Evolutionary conservation across 441 rosid species (phyloP), one percentile per base, ranked within the genome.

Genomic region (Erodium chrysanthum): DNA sequence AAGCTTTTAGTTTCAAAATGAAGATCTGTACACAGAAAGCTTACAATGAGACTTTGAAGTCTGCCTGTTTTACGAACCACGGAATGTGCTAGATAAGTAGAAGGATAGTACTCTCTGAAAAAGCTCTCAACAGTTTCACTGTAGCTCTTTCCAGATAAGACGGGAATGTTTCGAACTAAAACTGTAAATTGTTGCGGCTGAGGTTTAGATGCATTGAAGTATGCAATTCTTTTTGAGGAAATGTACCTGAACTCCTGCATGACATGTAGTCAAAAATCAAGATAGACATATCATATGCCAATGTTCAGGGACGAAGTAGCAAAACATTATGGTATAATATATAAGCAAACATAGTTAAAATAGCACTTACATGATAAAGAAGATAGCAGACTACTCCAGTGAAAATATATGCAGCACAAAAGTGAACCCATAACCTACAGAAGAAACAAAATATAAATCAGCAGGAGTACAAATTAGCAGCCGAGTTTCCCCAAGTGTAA

Each of bases 401-500:
- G 79, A 93, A 84, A 73, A 86, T 67, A 82, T 93, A 93, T 72
- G 84, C 88, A 64, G 98, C 96, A 73, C 84, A 84, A 75, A 93
- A 93, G 86, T 91, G 98, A 76, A 89, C 69, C 98, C 97, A 93
- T 73, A 93, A 74, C 98, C 98, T 93, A 80, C 76, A 83, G 70
- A 71, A 78, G 70, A 68, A 66, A 59, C 68, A 25, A 79, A 82
- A 73, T 52, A 20, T 68, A 70, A 70, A 71, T 80, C 76, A 80
- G 25, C 29, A 58, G 27, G 63, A 58, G 63, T 18, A 58, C 7
- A 9, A 58, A 58, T 58, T 20, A 20, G 63, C 18, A 21, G 14
- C 12, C 10, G 63, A 18, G 63, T 20, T 10, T 18, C n/a, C 29
- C 14, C 63, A 4, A 20, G 14, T 2, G 12, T 46, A 10, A 12